Evolutionary conservation across 768 basidiomycete genomes (phyloP).

Genomic region (Melanogaster broomeanus): DNA sequence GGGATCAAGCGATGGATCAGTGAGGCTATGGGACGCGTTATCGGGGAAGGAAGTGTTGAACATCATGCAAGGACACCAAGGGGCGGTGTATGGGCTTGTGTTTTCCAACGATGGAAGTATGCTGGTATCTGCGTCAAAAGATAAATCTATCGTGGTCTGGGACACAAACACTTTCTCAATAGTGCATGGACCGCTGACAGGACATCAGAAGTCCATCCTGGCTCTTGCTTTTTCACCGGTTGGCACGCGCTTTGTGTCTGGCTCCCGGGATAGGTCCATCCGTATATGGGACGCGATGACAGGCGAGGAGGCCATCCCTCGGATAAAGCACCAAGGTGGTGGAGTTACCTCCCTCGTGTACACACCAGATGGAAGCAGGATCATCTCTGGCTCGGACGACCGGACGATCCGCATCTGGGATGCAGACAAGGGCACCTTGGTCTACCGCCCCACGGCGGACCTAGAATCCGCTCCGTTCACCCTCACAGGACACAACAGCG

Average conservation of each 20-base stretch:
- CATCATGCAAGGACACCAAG: constrained; percentile 20
- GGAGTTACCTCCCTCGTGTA: constrained; percentile 27
- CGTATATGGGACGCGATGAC: constrained; percentile 27
- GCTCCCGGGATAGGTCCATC: constrained; percentile 30
- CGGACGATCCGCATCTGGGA: constrained; percentile 32
- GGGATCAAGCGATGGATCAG: constrained; percentile 18
- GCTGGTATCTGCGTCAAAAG: constrained; percentile 28
- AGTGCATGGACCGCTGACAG: constrained; percentile 16
- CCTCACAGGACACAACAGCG: constrained; percentile 22
- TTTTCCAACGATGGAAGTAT: constrained; percentile 30
- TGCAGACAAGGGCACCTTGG: constrained; percentile 15
- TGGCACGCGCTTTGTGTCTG: constrained; percentile 28
- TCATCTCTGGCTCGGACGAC: constrained; percentile 34
- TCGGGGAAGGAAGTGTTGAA: constrained; percentile 21
- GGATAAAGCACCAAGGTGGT: constrained; percentile 19
- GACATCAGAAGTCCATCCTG: constrained; percentile 27
- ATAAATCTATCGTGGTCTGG: constrained; percentile 30
- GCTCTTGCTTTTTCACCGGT: constrained; percentile 31
- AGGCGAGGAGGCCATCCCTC: constrained; percentile 15
- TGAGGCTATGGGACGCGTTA: constrained; percentile 28
- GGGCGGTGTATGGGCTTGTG: constrained; percentile 24
- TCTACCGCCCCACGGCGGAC: constrained; percentile 11
- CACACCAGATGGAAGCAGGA: constrained; percentile 27
- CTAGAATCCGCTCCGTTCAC: constrained; percentile 11
- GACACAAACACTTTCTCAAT: constrained; percentile 14